phyloP scores from a whole-genome alignment of 1,139 yeast genomes.

The Protomyces gravidus region DNA sequence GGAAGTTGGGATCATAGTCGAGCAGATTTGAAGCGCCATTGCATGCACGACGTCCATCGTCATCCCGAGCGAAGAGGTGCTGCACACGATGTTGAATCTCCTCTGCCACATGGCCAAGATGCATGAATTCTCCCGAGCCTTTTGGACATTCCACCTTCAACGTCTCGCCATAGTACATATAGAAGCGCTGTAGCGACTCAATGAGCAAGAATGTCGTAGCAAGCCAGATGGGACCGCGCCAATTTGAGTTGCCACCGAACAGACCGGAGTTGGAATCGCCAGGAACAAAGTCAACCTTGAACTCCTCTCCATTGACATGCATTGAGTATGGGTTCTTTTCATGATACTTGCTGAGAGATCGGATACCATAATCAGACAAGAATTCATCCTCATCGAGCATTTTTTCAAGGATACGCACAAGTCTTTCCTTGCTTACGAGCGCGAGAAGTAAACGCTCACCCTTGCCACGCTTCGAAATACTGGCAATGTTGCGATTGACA shows the following conservation, averaged over 20 bases:
- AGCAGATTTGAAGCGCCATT: slow-evolving; percentile 61
- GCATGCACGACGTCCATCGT: slow-evolving; percentile 69
- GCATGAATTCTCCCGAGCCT: slow-evolving; percentile 75
- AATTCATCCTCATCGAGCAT: slow-evolving; percentile 89
- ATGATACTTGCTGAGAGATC: slow-evolving; percentile 85
- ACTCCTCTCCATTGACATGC: slow-evolving; percentile 76
- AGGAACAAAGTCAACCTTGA: slow-evolving; percentile 73
- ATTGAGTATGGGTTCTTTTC: slow-evolving; percentile 80
- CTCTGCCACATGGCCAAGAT: slow-evolving; percentile 89
- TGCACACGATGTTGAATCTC: slow-evolving; percentile 84
- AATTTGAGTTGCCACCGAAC: slow-evolving; percentile 95
- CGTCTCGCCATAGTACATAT: slow-evolving; percentile 81
- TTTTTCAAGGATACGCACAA: slow-evolving; percentile 67
- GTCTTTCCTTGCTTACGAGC: slow-evolving; percentile 75
- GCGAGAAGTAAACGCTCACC: slow-evolving; percentile 81
- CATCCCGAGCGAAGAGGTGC: slow-evolving; percentile 70
- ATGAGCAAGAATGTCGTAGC: slow-evolving; percentile 85
- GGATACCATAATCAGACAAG: slow-evolving; percentile 77
- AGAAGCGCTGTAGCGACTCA: slow-evolving; percentile 84
- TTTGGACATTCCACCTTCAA: slow-evolving; percentile 87
- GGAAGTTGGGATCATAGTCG: slow-evolving; percentile 68
- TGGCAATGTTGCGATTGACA: slow-evolving; percentile 84
- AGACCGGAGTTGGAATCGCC: slow-evolving; percentile 93
- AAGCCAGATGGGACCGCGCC: slow-evolving; percentile 99
- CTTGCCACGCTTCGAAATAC: slow-evolving; percentile 78